Evolutionary conservation across 2,329 filamentous ascomycete genomes (phyloP).

Genomic region (Fusarium zealandicum): DNA sequence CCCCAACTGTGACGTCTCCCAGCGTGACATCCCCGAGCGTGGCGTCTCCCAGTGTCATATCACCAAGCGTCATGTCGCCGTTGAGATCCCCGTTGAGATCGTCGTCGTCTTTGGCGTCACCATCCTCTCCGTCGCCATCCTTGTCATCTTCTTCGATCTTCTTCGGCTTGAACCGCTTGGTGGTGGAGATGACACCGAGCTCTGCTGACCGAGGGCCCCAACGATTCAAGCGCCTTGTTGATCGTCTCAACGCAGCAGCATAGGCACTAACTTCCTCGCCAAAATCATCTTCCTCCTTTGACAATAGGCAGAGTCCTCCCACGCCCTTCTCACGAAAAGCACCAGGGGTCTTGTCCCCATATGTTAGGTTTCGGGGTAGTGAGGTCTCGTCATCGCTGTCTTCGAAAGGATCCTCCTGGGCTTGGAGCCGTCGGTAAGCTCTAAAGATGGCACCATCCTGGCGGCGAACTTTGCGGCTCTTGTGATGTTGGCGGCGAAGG

Average conservation of each 20-base stretch:
- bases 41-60: slow-evolving; percentile 45
- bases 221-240: slow-evolving; percentile 69
- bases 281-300: slow-evolving; percentile 72
- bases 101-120: slow-evolving; percentile 42
- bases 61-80: slow-evolving; percentile 14
- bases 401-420: slow-evolving; percentile 62
- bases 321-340: slow-evolving; percentile 64
- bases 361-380: slow-evolving; percentile 44
- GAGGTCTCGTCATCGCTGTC: slow-evolving; percentile 69
- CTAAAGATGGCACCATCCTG: slow-evolving; percentile 72
- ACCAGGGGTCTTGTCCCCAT: slow-evolving; percentile 41
- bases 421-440: slow-evolving; percentile 68
- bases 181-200: slow-evolving; percentile 55
- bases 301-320: slow-evolving; percentile 69
- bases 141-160: slow-evolving; percentile 35
- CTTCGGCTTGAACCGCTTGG: slow-evolving; percentile 52
- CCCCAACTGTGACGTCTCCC: slow-evolving; percentile 43
- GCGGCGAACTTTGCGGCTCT: slow-evolving; percentile 66
- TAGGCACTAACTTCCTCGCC: slow-evolving; percentile 77
- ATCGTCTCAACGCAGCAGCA: slow-evolving; percentile 69
- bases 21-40: slow-evolving; percentile 60
- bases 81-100: slow-evolving; percentile 40
- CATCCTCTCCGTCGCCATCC: slow-evolving; percentile 41
- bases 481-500: slow-evolving; percentile 70
- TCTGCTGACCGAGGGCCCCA: slow-evolving; percentile 64